Evolutionary conservation across 1,284 basidiomycete species (phyloP).

Genomic region (Flammula alnicola): DNA sequence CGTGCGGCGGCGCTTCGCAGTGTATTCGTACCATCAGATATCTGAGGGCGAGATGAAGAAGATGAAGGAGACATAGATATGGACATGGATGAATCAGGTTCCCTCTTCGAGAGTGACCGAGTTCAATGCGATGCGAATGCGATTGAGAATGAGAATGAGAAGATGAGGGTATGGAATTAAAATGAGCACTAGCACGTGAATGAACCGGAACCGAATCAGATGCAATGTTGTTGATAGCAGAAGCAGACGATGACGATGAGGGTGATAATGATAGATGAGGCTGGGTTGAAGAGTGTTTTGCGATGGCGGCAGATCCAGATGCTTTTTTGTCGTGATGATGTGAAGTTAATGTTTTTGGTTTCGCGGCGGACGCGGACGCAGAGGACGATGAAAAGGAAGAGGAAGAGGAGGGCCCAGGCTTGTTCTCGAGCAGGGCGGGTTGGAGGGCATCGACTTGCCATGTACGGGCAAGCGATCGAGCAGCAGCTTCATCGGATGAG

Average conservation of each 20-base stretch:
- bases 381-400: slow-evolving; percentile 13
- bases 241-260: background rate
- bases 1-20: slow-evolving; percentile 21
- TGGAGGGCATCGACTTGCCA: slow-evolving; percentile 31
- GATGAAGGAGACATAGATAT: slow-evolving; percentile 16
- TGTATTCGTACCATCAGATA: slow-evolving; percentile 14
- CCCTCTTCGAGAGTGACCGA: slow-evolving; percentile 23
- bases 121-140: slow-evolving; percentile 16
- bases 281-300: slow-evolving; percentile 1
- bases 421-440: slow-evolving; percentile 27
- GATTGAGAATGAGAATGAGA: slow-evolving; percentile 15
- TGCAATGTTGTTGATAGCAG: slow-evolving; percentile 12
- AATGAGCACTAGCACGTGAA: slow-evolving; percentile 16
- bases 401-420: slow-evolving; percentile 8
- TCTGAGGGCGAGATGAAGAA: slow-evolving; percentile 14
- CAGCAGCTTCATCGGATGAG: slow-evolving; percentile 23
- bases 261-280: slow-evolving; percentile 14
- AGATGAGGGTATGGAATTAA: slow-evolving; percentile 15
- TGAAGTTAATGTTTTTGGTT: slow-evolving; percentile 14
- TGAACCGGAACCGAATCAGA: slow-evolving; percentile 9
- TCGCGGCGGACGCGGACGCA: slow-evolving; percentile 10
- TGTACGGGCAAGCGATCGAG: slow-evolving; percentile 26
- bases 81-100: slow-evolving; percentile 17
- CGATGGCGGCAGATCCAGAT: slow-evolving; percentile 7
- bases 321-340: slow-evolving; percentile 9